Base-by-base conservation (phyloP, 192 early-diverging fungal species). In the Linnemannia hyalina region DNA sequence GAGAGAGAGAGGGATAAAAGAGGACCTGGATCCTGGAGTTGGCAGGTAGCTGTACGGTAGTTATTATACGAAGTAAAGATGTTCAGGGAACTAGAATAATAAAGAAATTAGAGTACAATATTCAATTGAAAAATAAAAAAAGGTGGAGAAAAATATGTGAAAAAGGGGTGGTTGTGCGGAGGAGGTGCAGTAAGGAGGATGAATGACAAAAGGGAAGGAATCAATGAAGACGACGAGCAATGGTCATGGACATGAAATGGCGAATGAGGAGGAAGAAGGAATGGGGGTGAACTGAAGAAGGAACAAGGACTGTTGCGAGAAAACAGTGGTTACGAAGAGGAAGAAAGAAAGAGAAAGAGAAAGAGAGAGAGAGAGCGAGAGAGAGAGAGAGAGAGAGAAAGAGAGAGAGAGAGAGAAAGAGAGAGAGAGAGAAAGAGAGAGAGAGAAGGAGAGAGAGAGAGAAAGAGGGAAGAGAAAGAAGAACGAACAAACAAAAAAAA, bases 1-100 rank as follows among this genome's bases (percentile, higher is more conserved):
- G 70, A 36, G 40, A 60, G n/a, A 8, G n/a, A 7, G 23, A n/a
- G 23, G 55, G 22, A 57, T n/a, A 29, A 18, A 54, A 26, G 23
- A 16, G 36, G 75, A 65, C 60, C 26, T 76, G 57, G 74, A 75
- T 75, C 54, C 26, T n/a, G 15, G 73, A n/a, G 73, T 57, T 40
- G 16, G 47, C 35, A 49, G 47, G 15, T 49, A 18, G 15, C 11
- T 44, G 35, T 0, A 35, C 35, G 44, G 13, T 52, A 52, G 49
- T 75, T 60, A 75, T 40, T 65, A 29, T 63, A 49, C 15, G 47
- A 49, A 49, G 4, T 44, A 49, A 0, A 52, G 38, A 65, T 65
- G 57, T 60, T 57, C 57, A 60, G 23, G 57, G 57, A 6, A 65
- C 32, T 65, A 10, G n/a, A 3, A 10, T 6, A 26, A 57, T 52